Percentiles rank a stretch among this genome's conserved stretches.
phyloP scores from a whole-genome alignment of 1,284 basidiomycete species.

The Apiotrichum veenhuisii region DNA sequence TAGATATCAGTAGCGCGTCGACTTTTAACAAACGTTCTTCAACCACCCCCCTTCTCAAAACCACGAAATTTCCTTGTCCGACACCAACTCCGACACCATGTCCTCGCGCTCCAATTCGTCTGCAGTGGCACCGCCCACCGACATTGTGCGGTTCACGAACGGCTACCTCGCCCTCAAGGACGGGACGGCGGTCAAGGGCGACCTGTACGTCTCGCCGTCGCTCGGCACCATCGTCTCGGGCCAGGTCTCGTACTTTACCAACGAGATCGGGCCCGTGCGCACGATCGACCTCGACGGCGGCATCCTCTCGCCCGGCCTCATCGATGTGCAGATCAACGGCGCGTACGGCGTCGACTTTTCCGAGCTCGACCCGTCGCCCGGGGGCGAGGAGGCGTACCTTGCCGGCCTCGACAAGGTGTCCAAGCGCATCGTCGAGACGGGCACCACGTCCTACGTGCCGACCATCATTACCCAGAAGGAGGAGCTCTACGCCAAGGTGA shows the following conservation, averaged over 20 bases:
- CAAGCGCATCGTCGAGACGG: conserved; percentile 74
- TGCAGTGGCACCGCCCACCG: conserved; percentile 15
- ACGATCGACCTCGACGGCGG: conserved; percentile 54
- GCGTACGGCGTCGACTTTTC: conserved; percentile 88
- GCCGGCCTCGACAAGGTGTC: conserved; percentile 68
- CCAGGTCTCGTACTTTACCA: conserved; percentile 30
- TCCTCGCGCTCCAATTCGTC: background rate
- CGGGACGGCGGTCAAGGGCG: conserved; percentile 53
- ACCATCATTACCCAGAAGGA: conserved; percentile 59
- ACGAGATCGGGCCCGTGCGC: conserved; percentile 15
- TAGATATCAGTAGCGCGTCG: no score
- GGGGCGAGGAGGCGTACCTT: conserved; percentile 63
- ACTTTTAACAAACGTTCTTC: background rate
- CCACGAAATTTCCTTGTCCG: background rate
- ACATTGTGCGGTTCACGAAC: conserved; percentile 75
- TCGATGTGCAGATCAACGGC: conserved; percentile 69
- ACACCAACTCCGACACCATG: background rate
- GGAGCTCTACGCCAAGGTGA: conserved; percentile 51
- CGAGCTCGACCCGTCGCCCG: conserved; percentile 58
- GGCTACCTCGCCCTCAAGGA: conserved; percentile 71
- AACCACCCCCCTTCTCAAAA: background rate
- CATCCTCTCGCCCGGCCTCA: conserved; percentile 75
- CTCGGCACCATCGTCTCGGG: conserved; percentile 36
- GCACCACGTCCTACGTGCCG: conserved; percentile 70
- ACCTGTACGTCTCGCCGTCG: conserved; percentile 34